A percentile compares a stretch with the other conserved stretches of the same genome.
Evolutionary conservation across 805 yeast genomes (phyloP).

Genomic region (Kluyveromyces nonfermentans): DNA sequence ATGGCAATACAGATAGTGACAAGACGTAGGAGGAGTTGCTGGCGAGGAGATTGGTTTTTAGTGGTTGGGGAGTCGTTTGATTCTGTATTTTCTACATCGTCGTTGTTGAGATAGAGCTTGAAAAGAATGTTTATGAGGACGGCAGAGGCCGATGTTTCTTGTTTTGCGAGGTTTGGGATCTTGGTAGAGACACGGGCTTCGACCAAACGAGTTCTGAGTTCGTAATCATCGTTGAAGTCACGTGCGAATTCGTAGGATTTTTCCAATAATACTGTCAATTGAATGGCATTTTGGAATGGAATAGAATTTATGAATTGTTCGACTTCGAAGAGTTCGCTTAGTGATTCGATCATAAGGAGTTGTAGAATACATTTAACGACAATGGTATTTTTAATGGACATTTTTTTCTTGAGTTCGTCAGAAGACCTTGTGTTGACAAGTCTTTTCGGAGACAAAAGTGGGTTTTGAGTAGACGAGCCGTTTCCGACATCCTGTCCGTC

Average conservation of each 20-base stretch:
- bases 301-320: slow-evolving; percentile 54
- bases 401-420: slow-evolving; percentile 35
- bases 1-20: slow-evolving; percentile 66
- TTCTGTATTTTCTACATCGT: slow-evolving; percentile 35
- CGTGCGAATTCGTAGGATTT: slow-evolving; percentile 75
- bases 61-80: slow-evolving; percentile 34
- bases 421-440: slow-evolving; percentile 21
- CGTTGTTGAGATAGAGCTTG: slow-evolving; percentile 45
- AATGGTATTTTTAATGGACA: slow-evolving; percentile 58
- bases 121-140: slow-evolving; percentile 76
- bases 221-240: slow-evolving; percentile 80
- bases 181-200: slow-evolving; percentile 88
- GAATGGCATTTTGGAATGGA: slow-evolving; percentile 55
- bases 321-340: slow-evolving; percentile 73
- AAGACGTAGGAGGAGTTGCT: slow-evolving; percentile 36
- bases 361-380: slow-evolving; percentile 91
- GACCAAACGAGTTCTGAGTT: slow-evolving; percentile 79
- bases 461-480: slow-evolving; percentile 3
- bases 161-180: slow-evolving; percentile 83
- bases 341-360: slow-evolving; percentile 74
- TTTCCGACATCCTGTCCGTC: slow-evolving; percentile 30
- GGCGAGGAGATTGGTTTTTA: slow-evolving; percentile 38
- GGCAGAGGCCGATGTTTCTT: slow-evolving; percentile 85
- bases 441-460: slow-evolving; percentile 10
- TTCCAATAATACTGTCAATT: slow-evolving; percentile 50